Conservation (phyloP, 352 stramenopile genomes). For the Plasmopara viticola region DNA sequence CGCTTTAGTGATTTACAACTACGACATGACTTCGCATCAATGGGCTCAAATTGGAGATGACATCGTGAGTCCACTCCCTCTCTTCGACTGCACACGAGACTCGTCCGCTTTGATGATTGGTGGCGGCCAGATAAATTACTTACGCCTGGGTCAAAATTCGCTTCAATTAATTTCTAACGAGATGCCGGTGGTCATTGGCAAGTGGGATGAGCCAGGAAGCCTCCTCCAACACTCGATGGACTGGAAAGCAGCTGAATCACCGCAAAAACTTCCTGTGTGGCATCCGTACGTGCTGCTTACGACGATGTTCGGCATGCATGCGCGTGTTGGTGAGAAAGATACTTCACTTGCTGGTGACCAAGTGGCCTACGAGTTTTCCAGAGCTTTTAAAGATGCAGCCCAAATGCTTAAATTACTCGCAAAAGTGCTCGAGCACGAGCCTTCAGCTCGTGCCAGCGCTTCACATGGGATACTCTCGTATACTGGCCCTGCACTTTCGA, state of each 20-base stretch:
- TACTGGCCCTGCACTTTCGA: conserved; percentile 18
- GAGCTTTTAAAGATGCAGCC: conserved; percentile 70
- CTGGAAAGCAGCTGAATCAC: conserved; percentile 61
- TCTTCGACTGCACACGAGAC: conserved; percentile 81
- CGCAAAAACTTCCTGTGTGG: conserved; percentile 78
- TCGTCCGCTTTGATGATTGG: conserved; percentile 74
- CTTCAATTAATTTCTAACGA: conserved; percentile 47
- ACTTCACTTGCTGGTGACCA: conserved; percentile 61
- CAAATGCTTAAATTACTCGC: conserved; percentile 80
- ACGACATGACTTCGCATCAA: conserved; percentile 49
- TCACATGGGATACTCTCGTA: conserved; percentile 57
- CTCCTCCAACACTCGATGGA: conserved; percentile 68
- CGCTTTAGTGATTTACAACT: conserved; percentile 72
- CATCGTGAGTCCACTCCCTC: conserved; percentile 39
- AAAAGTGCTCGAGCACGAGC: conserved; percentile 62
- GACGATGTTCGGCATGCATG: conserved; percentile 81
- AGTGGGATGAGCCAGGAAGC: conserved; percentile 74
- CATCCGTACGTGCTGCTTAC: conserved; percentile 80
- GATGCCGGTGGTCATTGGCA: conserved; percentile 69
- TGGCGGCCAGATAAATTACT: conserved; percentile 33
- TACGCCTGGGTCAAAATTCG: conserved; percentile 5
- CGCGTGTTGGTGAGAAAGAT: conserved; percentile 71
- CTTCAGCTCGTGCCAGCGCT: conserved; percentile 52
- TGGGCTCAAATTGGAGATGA: conserved; percentile 63
- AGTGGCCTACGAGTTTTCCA: conserved; percentile 56